Conservation (phyloP, 352 stramenopile genomes). For the Globisporangium megalacanthum region DNA sequence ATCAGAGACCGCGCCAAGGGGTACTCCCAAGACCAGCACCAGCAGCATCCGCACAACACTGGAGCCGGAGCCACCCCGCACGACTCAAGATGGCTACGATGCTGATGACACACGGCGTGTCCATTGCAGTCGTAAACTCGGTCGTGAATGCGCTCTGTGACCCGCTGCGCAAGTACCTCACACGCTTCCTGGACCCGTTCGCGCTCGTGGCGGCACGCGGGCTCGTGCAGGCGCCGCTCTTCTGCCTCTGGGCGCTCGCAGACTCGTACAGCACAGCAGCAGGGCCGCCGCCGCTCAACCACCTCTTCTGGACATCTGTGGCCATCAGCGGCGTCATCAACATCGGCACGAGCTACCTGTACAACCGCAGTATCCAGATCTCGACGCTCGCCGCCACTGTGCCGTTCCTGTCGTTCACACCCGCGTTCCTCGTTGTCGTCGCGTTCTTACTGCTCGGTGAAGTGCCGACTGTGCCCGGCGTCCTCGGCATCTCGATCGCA, state of each 20-base stretch:
- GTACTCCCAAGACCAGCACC: too few species aligned
- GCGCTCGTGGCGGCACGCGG: slow-evolving; percentile 63
- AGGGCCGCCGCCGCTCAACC: slow-evolving; percentile 62
- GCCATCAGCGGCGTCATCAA: slow-evolving; percentile 72
- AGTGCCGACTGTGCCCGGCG: slow-evolving; percentile 54
- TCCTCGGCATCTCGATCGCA: slow-evolving; percentile 65
- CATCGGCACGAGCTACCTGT: slow-evolving; percentile 79
- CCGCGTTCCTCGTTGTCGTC: slow-evolving; percentile 68
- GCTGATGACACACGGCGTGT: slow-evolving; percentile 61
- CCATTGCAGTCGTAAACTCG: slow-evolving; percentile 75
- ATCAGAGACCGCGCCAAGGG: too few species aligned
- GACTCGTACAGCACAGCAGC: slow-evolving; percentile 50
- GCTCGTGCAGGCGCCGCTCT: slow-evolving; percentile 65
- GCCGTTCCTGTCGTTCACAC: slow-evolving; percentile 78
- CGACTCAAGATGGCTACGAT: slow-evolving; percentile 19
- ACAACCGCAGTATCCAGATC: slow-evolving; percentile 82
- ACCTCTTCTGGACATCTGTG: slow-evolving; percentile 78
- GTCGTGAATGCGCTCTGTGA: slow-evolving; percentile 75
- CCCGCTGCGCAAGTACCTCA: slow-evolving; percentile 81
- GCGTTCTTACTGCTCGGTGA: slow-evolving; percentile 72
- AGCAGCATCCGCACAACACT: too few species aligned
- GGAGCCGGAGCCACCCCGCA: not conserved
- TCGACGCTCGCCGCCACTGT: slow-evolving; percentile 71
- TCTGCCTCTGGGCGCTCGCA: slow-evolving; percentile 57
- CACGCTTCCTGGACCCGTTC: slow-evolving; percentile 79